Evolutionary conservation across 2,329 filamentous ascomycete species (phyloP).

Genomic region (Akanthomyces lecanii): DNA sequence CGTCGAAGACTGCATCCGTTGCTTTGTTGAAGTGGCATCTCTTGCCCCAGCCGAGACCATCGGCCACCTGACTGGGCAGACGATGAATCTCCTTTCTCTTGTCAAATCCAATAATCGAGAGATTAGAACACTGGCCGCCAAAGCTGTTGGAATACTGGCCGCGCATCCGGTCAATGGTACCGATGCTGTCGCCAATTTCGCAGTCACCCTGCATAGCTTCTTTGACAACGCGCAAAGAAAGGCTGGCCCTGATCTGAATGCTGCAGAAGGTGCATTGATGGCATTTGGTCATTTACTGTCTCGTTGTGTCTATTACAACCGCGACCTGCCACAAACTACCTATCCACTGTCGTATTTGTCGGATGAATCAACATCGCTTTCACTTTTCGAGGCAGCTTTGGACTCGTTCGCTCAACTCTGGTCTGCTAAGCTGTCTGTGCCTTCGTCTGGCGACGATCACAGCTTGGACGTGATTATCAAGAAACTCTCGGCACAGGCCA

Average conservation of each 20-base stretch:
- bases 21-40: constrained; percentile 51
- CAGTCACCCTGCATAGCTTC: constrained; percentile 38
- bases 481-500: constrained; percentile 63
- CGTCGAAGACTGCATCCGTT: constrained; percentile 46
- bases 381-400: constrained; percentile 42
- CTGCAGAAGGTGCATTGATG: constrained; percentile 44
- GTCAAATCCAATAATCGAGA: constrained; percentile 69
- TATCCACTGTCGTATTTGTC: constrained; percentile 33
- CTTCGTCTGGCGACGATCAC: constrained; percentile 27
- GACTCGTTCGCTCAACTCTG: constrained; percentile 45
- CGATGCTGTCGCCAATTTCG: constrained; percentile 25
- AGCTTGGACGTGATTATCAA: constrained; percentile 49
- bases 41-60: constrained; percentile 49
- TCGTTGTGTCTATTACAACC: constrained; percentile 40
- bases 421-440: constrained; percentile 40
- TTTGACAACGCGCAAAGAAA: constrained; percentile 40
- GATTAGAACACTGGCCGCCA: constrained; percentile 62
- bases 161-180: constrained; percentile 54
- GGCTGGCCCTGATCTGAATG: constrained; percentile 40
- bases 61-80: constrained; percentile 43
- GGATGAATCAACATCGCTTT: constrained; percentile 26
- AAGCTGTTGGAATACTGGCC: constrained; percentile 70
- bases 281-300: constrained; percentile 44
- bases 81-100: constrained; percentile 52
- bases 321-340: constrained; percentile 23